Base-by-base conservation (phyloP, 1,284 basidiomycete species). In the Sanghuangporus weigelae region DNA sequence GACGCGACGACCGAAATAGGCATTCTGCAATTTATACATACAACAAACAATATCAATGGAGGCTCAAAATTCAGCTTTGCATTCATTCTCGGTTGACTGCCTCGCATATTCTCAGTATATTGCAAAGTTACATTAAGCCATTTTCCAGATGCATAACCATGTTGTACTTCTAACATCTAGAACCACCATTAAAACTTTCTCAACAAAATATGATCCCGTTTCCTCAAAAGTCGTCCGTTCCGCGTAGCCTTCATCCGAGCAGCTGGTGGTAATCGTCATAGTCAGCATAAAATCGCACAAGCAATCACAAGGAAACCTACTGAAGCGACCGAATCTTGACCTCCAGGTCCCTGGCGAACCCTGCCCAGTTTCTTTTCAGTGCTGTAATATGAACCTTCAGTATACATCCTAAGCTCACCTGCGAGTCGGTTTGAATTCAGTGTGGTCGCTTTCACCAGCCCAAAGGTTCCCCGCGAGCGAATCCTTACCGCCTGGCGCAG, bases 401-500 rank as follows among this genome's bases (percentile, higher is more conserved):
- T 46, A 31, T 42, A 21, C 49, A 12, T 31, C 36, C 53, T 16
- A 39, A 26, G 53, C 63, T 50, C 40, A 68, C 67, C 63, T 64
- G 48, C 67, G 65, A 21, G 63, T 67, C 7, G 67, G 67, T 54
- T 63, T 67, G 49, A 67, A 68, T 26, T 59, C 67, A 7, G 31
- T 19, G 40, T 42, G 12, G 11, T 11, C 8, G 21, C 61, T 66
- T 14, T 59, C 63, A 21, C 62, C 61, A 54, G 62, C 65, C 63
- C 65, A 57, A 26, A 67, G 54, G 11, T 42, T 36, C n/a, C 31
- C 62, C 19, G 57, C 36, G 21, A 66, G 39, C 23, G 63, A 62
- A 57, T 68, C 65, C 51, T 68, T 67, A 7, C 67, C 67, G 51
- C 67, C 67, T 19, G 67, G 67, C 38, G 57, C 60, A n/a, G 63